A percentile compares a stretch with the other conserved stretches of the same genome.
phyloP scores from a whole-genome alignment of 2,329 filamentous ascomycete species.

The Nemania sp. region DNA sequence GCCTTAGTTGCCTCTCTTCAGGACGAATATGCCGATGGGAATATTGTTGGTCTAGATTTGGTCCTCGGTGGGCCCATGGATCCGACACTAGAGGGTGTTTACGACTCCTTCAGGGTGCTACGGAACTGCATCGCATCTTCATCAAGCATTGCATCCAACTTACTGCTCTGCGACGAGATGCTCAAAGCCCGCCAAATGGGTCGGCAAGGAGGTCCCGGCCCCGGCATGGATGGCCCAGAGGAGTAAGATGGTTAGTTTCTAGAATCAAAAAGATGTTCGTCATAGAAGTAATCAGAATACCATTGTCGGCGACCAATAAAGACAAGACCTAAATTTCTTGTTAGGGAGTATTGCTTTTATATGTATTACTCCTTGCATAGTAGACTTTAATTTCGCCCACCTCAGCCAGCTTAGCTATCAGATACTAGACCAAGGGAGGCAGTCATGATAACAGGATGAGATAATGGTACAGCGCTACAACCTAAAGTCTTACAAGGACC shows the following conservation, averaged over 20 bases:
- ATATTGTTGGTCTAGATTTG: constrained; percentile 87
- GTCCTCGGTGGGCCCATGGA: constrained; percentile 94
- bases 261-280: constrained; percentile 10
- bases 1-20: constrained; percentile 81
- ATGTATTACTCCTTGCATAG: background rate
- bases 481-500: too few species aligned
- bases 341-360: background rate
- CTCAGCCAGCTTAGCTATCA: too few species aligned
- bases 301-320: constrained; percentile 1
- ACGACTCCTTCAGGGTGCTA: constrained; percentile 94
- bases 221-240: constrained; percentile 67
- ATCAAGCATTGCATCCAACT: constrained; percentile 93
- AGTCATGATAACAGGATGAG: too few species aligned
- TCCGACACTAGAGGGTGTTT: constrained; percentile 90
- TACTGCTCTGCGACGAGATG: constrained; percentile 95
- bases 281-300: constrained; percentile 23
- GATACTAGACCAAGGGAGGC: too few species aligned
- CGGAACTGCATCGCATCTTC: constrained; percentile 94
- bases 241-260: constrained; percentile 25
- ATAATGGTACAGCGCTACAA: too few species aligned
- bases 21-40: constrained; percentile 86
- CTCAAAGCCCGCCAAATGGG: constrained; percentile 98
- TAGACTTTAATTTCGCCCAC: too few species aligned
- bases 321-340: background rate
- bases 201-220: constrained; percentile 70